A percentile compares a stretch with the other conserved stretches of the same genome.
Evolutionary conservation across 331 rosid genomes (phyloP).

Genomic region (Prunus yedoensis): DNA sequence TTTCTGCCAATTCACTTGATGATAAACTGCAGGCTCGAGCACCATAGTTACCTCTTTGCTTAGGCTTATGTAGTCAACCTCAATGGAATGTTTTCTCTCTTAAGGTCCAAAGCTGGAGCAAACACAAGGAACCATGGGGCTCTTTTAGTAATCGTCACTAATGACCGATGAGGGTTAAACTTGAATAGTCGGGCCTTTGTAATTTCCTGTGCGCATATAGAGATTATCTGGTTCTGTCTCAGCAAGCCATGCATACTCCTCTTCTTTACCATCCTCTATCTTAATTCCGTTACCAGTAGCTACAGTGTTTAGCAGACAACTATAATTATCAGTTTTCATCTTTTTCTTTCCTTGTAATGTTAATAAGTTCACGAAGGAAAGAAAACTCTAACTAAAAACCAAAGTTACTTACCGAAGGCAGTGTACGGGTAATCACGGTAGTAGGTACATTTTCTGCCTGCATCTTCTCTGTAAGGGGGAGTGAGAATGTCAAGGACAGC

Average conservation of each 20-base stretch:
- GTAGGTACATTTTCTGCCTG: constrained; percentile 81
- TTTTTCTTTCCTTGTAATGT: neutral
- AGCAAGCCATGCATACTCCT: constrained; percentile 91
- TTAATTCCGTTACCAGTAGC: constrained; percentile 45
- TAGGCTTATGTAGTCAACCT: constrained; percentile 11
- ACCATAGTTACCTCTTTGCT: neutral
- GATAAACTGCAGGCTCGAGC: neutral
- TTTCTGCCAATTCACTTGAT: neutral
- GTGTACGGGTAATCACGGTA: constrained; percentile 77
- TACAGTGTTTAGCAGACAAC: constrained; percentile 36
- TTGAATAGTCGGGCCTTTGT: constrained; percentile 76
- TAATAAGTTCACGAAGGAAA: neutral
- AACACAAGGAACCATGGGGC: neutral
- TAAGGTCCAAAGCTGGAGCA: neutral
- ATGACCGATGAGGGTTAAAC: constrained; percentile 35
- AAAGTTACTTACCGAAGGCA: constrained; percentile 60
- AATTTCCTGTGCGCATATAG: constrained; percentile 69
- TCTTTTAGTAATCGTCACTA: neutral
- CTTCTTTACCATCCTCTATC: constrained; percentile 46
- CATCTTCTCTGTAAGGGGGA: constrained; percentile 76
- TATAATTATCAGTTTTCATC: neutral
- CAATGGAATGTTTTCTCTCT: neutral
- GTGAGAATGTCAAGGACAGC: constrained; percentile 85
- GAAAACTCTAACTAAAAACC: neutral
- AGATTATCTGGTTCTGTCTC: constrained; percentile 67